Conservation (phyloP, 768 basidiomycete genomes). For the Rhodotorula sphaerocarpa region DNA sequence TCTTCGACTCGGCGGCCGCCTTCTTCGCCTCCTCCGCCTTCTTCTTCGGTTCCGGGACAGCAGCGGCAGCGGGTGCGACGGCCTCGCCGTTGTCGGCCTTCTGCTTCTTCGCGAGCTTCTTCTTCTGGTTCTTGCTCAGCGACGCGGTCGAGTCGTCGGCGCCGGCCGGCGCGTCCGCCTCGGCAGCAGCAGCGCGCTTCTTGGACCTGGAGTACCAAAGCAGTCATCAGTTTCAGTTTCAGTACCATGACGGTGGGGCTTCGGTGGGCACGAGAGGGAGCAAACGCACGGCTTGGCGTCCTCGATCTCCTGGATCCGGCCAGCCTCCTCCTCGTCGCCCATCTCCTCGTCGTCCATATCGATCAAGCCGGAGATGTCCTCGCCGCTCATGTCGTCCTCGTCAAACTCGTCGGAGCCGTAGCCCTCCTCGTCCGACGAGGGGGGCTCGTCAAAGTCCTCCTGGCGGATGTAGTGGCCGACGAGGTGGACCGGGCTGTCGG, state of each 20-base stretch:
- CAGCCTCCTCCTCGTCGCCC: conserved; percentile 42
- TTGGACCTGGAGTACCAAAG: conserved; percentile 12
- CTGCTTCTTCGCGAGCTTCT: conserved; percentile 47
- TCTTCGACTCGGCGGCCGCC: conserved; percentile 47
- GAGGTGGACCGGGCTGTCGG: conserved; percentile 39
- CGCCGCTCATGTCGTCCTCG: conserved; percentile 37
- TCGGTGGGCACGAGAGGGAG: neutral
- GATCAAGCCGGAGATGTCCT: conserved; percentile 17
- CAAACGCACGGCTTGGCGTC: conserved; percentile 28
- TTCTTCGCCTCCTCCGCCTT: conserved; percentile 36
- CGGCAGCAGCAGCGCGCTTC: conserved; percentile 27
- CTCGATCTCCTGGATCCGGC: conserved; percentile 25
- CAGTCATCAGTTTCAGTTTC: neutral
- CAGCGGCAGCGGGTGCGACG: conserved; percentile 24
- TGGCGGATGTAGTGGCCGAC: conserved; percentile 35
- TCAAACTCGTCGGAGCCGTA: conserved; percentile 42
- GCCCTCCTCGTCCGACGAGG: conserved; percentile 32
- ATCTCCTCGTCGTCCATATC: conserved; percentile 52
- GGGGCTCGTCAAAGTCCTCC: conserved; percentile 36
- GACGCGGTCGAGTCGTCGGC: conserved; percentile 28
- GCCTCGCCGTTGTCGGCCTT: conserved; percentile 34
- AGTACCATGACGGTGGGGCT: no score
- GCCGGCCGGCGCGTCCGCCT: conserved; percentile 16
- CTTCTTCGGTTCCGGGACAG: conserved; percentile 20
- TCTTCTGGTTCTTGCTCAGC: conserved; percentile 43